Evolutionary conservation across 805 yeast genomes (phyloP).

Genomic region (Tetrapisispora nanseiensis): DNA sequence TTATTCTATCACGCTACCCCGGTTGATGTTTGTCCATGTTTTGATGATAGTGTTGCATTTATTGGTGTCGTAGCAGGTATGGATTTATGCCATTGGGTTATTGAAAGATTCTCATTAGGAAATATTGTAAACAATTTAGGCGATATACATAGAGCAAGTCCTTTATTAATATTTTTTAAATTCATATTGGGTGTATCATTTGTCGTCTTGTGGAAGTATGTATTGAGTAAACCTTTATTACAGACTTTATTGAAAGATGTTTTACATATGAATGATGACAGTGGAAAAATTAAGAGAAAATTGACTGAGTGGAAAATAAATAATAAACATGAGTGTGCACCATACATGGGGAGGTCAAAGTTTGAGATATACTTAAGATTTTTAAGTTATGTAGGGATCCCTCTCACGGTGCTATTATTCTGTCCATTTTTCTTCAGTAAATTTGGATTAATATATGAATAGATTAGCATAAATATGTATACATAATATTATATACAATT

Average conservation of each 20-base stretch:
- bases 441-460: background rate
- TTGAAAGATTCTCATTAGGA: constrained; percentile 17
- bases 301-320: constrained; percentile 17
- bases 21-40: constrained; percentile 91
- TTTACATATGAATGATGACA: constrained; percentile 16
- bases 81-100: constrained; percentile 50
- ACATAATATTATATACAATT: background rate
- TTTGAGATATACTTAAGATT: constrained; percentile 70
- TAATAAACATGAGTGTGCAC: constrained; percentile 32
- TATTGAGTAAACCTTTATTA: constrained; percentile 56
- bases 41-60: constrained; percentile 89
- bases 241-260: constrained; percentile 35
- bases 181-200: constrained; percentile 49
- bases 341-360: constrained; percentile 53
- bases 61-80: constrained; percentile 78
- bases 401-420: constrained; percentile 38
- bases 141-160: background rate
- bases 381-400: constrained; percentile 74
- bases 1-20: constrained; percentile 74
- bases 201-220: constrained; percentile 63
- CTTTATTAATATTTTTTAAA: constrained; percentile 25
- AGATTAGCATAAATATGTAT: too few species aligned
- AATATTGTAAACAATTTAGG: constrained; percentile 8
- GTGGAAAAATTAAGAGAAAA: constrained; percentile 17
- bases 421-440: background rate